phyloP scores from a whole-genome alignment of 169 alveolate species.

The Amoebophrya sp. region DNA sequence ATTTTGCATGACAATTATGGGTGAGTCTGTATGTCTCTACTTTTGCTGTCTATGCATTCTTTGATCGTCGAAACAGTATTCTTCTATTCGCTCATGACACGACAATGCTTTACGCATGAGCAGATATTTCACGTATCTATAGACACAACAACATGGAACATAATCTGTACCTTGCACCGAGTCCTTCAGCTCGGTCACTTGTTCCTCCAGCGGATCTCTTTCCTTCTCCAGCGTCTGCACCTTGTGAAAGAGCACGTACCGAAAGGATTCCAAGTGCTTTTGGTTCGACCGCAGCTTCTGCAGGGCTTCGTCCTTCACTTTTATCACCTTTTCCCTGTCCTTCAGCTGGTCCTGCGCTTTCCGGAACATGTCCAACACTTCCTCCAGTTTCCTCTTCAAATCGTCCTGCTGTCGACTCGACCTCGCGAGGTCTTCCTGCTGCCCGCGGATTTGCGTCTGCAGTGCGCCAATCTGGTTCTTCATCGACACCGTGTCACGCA shows the following conservation, averaged over 20 bases:
- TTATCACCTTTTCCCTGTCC: background rate
- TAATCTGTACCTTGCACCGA: background rate
- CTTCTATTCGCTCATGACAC: no score
- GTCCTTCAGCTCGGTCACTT: constrained; percentile 10
- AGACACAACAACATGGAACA: no score
- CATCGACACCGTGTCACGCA: background rate
- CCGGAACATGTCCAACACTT: background rate
- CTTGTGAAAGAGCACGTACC: constrained; percentile 23
- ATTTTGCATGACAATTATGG: no score
- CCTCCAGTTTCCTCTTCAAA: constrained; percentile 8
- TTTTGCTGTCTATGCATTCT: no score
- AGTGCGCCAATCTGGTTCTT: background rate
- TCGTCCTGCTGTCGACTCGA: background rate
- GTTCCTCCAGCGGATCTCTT: constrained; percentile 24
- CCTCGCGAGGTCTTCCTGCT: background rate
- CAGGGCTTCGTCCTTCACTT: constrained; percentile 23
- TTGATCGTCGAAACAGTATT: no score
- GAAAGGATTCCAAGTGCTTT: constrained; percentile 13
- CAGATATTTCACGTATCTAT: no score
- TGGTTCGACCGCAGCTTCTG: background rate
- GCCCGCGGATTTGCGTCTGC: background rate
- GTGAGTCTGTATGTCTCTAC: no score
- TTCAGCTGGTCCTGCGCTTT: constrained; percentile 9
- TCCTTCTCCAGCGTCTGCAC: constrained; percentile 24
- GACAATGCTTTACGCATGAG: no score